phyloP scores from a whole-genome alignment of 2,329 filamentous ascomycete species.

The Aspergillus terreus region DNA sequence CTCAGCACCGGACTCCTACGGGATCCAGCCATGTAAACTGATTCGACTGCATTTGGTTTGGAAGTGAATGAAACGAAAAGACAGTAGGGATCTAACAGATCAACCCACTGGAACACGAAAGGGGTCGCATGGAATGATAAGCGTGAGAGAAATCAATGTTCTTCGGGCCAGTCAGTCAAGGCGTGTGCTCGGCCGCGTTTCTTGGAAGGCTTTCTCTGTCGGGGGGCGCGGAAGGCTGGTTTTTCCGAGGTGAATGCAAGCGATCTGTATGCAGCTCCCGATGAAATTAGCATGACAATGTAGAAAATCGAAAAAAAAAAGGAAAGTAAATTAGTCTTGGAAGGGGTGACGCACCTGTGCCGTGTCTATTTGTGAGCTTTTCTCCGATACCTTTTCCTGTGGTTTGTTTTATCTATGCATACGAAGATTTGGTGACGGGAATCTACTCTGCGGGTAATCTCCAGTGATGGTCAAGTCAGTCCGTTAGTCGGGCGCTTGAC shows the following conservation, averaged over 20 bases:
- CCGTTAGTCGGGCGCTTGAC: no score
- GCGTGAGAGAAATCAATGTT: constrained; percentile 18
- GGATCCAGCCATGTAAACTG: constrained; percentile 48
- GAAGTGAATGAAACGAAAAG: constrained; percentile 8
- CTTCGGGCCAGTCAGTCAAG: constrained; percentile 14
- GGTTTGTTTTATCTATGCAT: background rate
- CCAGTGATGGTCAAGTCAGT: no score
- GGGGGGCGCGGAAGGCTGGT: constrained; percentile 26
- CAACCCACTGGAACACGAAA: constrained; percentile 11
- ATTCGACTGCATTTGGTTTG: constrained; percentile 40
- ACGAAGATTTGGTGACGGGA: background rate
- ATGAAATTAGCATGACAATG: background rate
- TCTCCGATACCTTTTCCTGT: background rate
- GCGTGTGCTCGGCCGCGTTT: constrained; percentile 25
- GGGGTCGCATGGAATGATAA: constrained; percentile 15
- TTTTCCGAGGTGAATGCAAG: constrained; percentile 25
- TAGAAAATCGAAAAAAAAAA: background rate
- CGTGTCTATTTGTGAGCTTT: background rate
- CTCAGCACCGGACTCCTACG: constrained; percentile 48
- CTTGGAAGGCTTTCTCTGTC: constrained; percentile 25
- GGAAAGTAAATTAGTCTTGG: background rate
- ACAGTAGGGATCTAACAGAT: constrained; percentile 10
- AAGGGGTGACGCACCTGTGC: background rate
- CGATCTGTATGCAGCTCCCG: constrained; percentile 6
- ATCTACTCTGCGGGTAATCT: no score